phyloP scores from a whole-genome alignment of 352 stramenopile genomes.

The Blastocystis sp. region DNA sequence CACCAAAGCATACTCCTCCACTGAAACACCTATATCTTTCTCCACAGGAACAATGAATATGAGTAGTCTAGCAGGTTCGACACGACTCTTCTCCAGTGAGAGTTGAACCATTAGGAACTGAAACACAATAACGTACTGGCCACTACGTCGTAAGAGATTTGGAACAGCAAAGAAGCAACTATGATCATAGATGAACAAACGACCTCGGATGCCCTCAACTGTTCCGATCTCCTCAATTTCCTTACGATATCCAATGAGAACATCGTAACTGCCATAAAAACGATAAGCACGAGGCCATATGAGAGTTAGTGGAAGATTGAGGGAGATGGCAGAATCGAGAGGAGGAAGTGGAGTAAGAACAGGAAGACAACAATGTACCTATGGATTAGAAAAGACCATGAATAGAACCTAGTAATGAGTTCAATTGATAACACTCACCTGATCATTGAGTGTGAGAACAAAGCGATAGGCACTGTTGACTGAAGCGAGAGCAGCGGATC shows the following conservation, averaged over 20 bases:
- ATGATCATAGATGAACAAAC: constrained; percentile 31
- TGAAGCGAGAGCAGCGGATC: neutral
- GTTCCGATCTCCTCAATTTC: constrained; percentile 27
- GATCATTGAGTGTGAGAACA: constrained; percentile 4
- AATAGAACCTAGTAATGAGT: neutral
- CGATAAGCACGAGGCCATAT: neutral
- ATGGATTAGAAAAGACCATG: neutral
- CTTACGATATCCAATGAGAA: neutral
- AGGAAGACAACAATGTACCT: neutral
- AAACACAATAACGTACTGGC: neutral
- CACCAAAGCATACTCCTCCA: constrained; percentile 7
- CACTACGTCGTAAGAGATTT: neutral
- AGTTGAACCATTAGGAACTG: neutral
- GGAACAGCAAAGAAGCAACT: neutral
- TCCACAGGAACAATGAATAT: neutral
- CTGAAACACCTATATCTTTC: neutral
- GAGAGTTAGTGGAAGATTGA: neutral
- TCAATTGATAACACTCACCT: neutral
- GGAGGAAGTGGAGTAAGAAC: neutral
- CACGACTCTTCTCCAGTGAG: neutral
- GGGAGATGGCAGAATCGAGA: neutral
- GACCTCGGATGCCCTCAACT: neutral
- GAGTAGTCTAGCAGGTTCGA: constrained; percentile 8
- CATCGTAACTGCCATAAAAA: constrained; percentile 31
- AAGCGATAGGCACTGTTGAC: neutral